These are phyloP conservation scores for Aspergillus ruber DNA, from an alignment of 2,329 filamentous ascomycete genomes.

Conservation along the genomic window DNA sequence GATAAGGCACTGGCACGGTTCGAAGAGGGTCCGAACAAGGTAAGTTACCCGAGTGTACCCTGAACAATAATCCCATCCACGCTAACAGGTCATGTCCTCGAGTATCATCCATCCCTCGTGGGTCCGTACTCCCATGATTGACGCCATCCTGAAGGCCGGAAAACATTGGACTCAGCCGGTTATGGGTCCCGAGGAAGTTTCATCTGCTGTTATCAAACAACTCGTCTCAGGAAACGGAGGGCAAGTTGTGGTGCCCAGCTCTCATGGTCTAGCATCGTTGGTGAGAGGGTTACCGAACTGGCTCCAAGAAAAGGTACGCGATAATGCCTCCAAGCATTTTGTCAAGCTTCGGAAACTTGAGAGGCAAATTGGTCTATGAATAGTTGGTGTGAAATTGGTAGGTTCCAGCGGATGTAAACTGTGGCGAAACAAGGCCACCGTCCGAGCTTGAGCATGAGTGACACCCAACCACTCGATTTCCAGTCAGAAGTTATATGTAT, in stretches of 20 bases:
- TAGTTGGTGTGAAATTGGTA: background rate
- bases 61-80: background rate
- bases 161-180: conserved; percentile 11
- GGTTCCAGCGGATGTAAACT: background rate
- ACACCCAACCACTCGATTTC: background rate
- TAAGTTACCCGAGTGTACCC: conserved; percentile 4
- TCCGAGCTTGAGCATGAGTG: background rate
- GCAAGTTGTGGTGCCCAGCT: conserved; percentile 38
- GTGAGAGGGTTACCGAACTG: conserved; percentile 24
- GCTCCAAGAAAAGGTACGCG: conserved; percentile 27
- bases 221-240: conserved; percentile 41
- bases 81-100: background rate
- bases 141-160: conserved; percentile 15
- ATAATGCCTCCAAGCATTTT: background rate
- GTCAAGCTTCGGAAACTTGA: conserved; percentile 1
- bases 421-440: background rate
- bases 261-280: background rate
- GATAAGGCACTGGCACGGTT: conserved; percentile 22
- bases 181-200: conserved; percentile 25
- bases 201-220: conserved; percentile 40
- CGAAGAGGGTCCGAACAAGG: conserved; percentile 23
- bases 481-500: background rate
- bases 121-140: conserved; percentile 35
- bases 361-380: background rate
- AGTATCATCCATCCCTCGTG: conserved; percentile 15